Percentiles rank a stretch among this genome's conserved stretches.
These are phyloP conservation scores for Aspergillus hortae DNA, from an alignment of 2,329 filamentous ascomycete species.

Conservation along the genomic window DNA sequence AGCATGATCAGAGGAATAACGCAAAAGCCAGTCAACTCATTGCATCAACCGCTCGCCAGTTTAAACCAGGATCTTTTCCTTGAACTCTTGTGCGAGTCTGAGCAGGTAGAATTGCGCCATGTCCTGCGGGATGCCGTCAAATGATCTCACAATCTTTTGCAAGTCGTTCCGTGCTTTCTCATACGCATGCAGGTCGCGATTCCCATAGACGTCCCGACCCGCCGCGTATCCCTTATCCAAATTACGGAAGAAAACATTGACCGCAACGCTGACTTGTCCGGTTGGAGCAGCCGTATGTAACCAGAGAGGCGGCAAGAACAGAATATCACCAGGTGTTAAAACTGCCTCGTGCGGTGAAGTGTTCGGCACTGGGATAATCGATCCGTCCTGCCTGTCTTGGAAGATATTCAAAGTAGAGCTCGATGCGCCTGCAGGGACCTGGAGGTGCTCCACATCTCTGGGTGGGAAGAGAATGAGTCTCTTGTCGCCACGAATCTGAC, in stretches of 20 bases:
- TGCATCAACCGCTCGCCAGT: neutral
- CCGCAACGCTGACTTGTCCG: conserved; percentile 62
- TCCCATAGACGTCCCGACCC: conserved; percentile 83
- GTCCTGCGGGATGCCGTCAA: conserved; percentile 57
- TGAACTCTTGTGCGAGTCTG: conserved; percentile 67
- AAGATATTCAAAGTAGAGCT: conserved; percentile 77
- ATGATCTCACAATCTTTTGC: conserved; percentile 54
- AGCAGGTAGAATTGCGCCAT: conserved; percentile 72
- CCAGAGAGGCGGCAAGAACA: conserved; percentile 83
- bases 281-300: conserved; percentile 61
- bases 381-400: conserved; percentile 38
- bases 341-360: conserved; percentile 65
- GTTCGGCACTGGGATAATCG: conserved; percentile 54
- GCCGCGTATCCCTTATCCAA: conserved; percentile 64
- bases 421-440: conserved; percentile 72
- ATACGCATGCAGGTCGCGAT: conserved; percentile 78
- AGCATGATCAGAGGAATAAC: neutral
- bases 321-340: conserved; percentile 67
- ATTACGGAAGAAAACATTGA: conserved; percentile 87
- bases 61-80: conserved; percentile 19
- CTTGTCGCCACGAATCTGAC: conserved; percentile 72
- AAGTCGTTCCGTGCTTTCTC: conserved; percentile 75
- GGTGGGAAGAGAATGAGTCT: conserved; percentile 75
- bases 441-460: conserved; percentile 64
- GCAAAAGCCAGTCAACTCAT: neutral